Conservation (phyloP, 2,329 filamentous ascomycete species). For the Gaeumannomyces sp. region DNA sequence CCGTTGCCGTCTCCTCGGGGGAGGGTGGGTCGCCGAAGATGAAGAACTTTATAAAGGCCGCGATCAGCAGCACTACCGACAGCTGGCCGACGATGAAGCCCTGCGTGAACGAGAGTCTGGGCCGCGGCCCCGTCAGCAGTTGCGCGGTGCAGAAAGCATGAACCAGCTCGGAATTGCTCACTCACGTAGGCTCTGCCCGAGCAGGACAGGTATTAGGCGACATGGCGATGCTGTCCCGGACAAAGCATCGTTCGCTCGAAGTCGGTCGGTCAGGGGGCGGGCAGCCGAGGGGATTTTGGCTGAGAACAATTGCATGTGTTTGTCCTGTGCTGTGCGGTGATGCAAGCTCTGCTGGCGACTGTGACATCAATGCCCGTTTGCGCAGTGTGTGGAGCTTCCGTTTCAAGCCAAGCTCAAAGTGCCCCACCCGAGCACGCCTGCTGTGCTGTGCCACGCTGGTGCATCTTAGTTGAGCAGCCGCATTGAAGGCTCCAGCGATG, state of each 20-base stretch:
- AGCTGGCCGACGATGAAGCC: conserved; percentile 90
- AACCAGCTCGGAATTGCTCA: conserved; percentile 11
- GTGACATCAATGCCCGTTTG: background rate
- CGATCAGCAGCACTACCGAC: conserved; percentile 83
- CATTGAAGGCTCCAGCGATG: background rate
- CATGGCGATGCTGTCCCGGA: conserved; percentile 24
- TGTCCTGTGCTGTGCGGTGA: background rate
- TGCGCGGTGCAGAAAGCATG: background rate
- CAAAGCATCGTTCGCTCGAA: background rate
- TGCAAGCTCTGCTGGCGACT: background rate
- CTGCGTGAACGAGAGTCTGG: conserved; percentile 82
- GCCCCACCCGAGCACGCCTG: background rate
- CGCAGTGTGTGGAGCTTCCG: background rate
- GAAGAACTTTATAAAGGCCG: conserved; percentile 98
- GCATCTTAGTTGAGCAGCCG: background rate
- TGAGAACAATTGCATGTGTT: background rate
- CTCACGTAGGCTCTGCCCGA: conserved; percentile 41
- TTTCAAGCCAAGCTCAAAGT: background rate
- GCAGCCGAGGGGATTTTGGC: too few relatives aligned
- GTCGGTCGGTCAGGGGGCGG: too few relatives aligned
- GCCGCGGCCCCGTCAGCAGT: background rate
- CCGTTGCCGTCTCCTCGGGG: conserved; percentile 69
- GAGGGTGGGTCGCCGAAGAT: conserved; percentile 94
- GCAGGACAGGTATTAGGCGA: conserved; percentile 35
- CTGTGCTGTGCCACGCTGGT: background rate